phyloP scores from a whole-genome alignment of 495 filamentous ascomycete genomes.

The Aspergillus egyptiacus region DNA sequence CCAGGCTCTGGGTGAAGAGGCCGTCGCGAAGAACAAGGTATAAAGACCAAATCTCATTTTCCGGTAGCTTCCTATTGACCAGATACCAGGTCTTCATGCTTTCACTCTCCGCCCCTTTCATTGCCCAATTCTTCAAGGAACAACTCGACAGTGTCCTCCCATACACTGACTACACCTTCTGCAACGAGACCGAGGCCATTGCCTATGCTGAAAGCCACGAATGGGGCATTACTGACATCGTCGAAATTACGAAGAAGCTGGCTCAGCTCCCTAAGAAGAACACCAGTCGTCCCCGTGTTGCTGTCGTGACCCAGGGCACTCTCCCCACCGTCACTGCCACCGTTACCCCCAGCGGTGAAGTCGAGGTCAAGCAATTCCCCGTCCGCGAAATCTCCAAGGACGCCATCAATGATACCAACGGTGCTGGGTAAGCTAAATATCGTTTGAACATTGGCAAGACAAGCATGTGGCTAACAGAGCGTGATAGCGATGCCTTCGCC shows the following conservation, averaged over 20 bases:
- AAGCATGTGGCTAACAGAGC: too few relatives aligned
- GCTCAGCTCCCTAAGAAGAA: constrained; percentile 90
- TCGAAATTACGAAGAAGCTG: constrained; percentile 80
- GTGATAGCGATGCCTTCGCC: constrained; percentile 85
- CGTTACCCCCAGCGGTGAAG: constrained; percentile 51
- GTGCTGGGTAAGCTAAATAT: constrained; percentile 60
- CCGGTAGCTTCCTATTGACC: neutral
- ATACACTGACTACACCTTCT: constrained; percentile 95
- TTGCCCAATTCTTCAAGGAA: constrained; percentile 96
- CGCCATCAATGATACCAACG: constrained; percentile 90
- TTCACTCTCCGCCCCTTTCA: constrained; percentile 90
- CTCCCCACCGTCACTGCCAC: constrained; percentile 77
- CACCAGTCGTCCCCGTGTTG: constrained; percentile 66
- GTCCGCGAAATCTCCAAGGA: constrained; percentile 68
- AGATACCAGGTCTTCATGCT: constrained; percentile 64
- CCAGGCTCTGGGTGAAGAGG: constrained; percentile 81
- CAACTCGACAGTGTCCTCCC: constrained; percentile 74
- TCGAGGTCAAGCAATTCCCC: constrained; percentile 66
- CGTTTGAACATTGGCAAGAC: too few relatives aligned
- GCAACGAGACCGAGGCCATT: constrained; percentile 91
- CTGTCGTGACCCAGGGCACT: constrained; percentile 91
- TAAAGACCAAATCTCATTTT: neutral
- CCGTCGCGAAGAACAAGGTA: constrained; percentile 79
- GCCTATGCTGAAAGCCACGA: constrained; percentile 77
- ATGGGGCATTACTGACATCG: constrained; percentile 64